phyloP scores from a whole-genome alignment of 768 basidiomycete genomes.

The Serpula lacrymans region DNA sequence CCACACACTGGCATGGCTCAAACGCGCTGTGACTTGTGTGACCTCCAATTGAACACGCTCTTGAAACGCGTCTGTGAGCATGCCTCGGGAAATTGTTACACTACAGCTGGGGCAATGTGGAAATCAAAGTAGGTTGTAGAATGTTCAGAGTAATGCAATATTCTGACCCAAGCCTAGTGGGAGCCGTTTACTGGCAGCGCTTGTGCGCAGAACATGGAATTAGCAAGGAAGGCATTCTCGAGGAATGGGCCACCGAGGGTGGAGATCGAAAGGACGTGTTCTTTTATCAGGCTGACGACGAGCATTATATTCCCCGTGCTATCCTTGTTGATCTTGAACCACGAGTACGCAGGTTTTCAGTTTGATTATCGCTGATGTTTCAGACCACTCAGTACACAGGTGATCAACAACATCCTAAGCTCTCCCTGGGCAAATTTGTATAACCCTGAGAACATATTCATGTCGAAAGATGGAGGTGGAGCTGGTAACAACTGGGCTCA shows the following conservation, averaged over 20 bases:
- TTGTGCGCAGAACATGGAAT: conserved; percentile 99
- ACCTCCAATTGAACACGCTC: no score
- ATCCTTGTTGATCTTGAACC: conserved; percentile 97
- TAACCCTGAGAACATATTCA: conserved; percentile 97
- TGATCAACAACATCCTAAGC: conserved; percentile 91
- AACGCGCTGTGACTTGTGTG: no score
- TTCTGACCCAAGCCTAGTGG: conserved; percentile 55
- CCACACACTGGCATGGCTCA: no score
- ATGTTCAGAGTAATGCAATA: conserved; percentile 8
- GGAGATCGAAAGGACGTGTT: conserved; percentile 99
- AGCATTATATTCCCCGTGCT: conserved; percentile 96
- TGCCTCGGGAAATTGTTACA: conserved; percentile 85
- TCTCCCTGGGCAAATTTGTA: conserved; percentile 87
- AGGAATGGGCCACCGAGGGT: conserved; percentile 95
- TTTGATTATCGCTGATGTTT: conserved; percentile 4
- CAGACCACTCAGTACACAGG: conserved; percentile 44
- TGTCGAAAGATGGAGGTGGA: conserved; percentile 96
- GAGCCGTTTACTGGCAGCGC: conserved; percentile 97
- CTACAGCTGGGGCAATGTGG: conserved; percentile 89
- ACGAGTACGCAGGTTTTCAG: conserved; percentile 56
- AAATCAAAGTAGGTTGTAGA: conserved; percentile 69
- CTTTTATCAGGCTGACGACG: conserved; percentile 99
- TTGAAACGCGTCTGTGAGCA: no score
- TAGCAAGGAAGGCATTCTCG: conserved; percentile 90
- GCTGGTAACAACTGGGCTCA: conserved; percentile 99